Base-by-base conservation (phyloP, 768 basidiomycete species). In the Boletus coccyginus region DNA sequence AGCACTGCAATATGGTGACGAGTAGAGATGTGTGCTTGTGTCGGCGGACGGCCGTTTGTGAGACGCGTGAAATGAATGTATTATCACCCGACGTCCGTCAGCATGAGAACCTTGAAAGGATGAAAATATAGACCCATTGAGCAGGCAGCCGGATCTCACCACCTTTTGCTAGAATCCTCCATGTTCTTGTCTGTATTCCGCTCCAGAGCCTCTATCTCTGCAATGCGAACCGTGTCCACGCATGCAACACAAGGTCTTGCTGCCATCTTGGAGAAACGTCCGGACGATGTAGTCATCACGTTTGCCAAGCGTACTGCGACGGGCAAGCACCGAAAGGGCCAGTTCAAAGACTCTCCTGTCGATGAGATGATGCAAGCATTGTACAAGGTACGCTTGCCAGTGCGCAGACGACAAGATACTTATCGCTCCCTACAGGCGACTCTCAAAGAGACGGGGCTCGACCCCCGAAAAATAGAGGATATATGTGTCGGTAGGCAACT, bases 301-400 rank as follows among this genome's bases (percentile, higher is more conserved):
- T 91, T 90, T 62, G 92, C 91, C 13, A 88, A 88, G 69, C 84
- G 94, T 48, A 94, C 92, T n/a, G 85, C 92, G n/a, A 79, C 93
- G 60, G 91, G 92, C 27, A 84, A 78, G 65, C 87, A 89, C 36
- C 92, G 84, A 79, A 98, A 96, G 71, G 96, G 96, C 24, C 94
- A 94, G 55, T 80, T 95, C 67, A 96, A 94, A 70, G 92, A 97
- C 66, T 77, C 82, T 1, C 83, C 87, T 5, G 90, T 94, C 14
- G 96, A 97, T 62, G 92, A 95, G 67, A 78, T 98, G 53, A 78
- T 98, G 59, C 78, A 82, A 56, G 86, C 87, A 27, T 77, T 97
- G 40, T 87, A 97, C 77, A 88, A 87, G 77, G 93, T 86, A 58
- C 58, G 70, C 13, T 40, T 63, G 55, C 13, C 10, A 27, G 42